phyloP scores from a whole-genome alignment of 2,329 filamentous ascomycete genomes.

The Xylariaceae sp. region DNA sequence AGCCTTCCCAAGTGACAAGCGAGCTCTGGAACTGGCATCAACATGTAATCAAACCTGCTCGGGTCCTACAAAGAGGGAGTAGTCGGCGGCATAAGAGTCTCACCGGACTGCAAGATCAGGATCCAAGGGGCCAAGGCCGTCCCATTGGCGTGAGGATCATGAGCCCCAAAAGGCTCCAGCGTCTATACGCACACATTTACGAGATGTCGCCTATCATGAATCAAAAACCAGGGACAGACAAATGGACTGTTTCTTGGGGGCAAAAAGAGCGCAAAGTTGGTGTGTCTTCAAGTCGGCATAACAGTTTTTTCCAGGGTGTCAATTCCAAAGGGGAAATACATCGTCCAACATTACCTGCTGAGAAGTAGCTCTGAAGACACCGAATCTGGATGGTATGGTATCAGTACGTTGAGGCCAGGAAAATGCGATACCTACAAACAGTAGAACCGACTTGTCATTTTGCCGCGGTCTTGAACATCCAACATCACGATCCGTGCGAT shows the following conservation, averaged over 20 bases:
- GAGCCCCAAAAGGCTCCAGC: constrained; percentile 40
- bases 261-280: constrained; percentile 24
- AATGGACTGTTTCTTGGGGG: constrained; percentile 45
- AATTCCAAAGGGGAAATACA: constrained; percentile 27
- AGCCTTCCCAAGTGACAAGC: background rate
- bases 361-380: too few relatives aligned
- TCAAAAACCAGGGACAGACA: constrained; percentile 24
- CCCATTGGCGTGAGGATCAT: constrained; percentile 33
- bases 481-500: background rate
- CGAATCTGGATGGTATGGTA: too few relatives aligned
- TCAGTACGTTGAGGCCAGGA: too few relatives aligned
- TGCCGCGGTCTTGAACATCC: too few relatives aligned
- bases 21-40: constrained; percentile 40
- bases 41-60: constrained; percentile 38
- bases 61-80: constrained; percentile 35
- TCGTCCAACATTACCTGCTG: too few relatives aligned
- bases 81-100: constrained; percentile 34
- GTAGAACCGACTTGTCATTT: too few relatives aligned
- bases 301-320: constrained; percentile 47
- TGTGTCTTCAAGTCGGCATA: constrained; percentile 32
- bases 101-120: constrained; percentile 35
- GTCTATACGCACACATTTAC: constrained; percentile 38
- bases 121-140: constrained; percentile 32
- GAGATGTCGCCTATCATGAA: constrained; percentile 34
- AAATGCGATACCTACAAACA: too few relatives aligned